phyloP scores from a whole-genome alignment of 2,329 filamentous ascomycete species.

The Juglanconis oblonga region DNA sequence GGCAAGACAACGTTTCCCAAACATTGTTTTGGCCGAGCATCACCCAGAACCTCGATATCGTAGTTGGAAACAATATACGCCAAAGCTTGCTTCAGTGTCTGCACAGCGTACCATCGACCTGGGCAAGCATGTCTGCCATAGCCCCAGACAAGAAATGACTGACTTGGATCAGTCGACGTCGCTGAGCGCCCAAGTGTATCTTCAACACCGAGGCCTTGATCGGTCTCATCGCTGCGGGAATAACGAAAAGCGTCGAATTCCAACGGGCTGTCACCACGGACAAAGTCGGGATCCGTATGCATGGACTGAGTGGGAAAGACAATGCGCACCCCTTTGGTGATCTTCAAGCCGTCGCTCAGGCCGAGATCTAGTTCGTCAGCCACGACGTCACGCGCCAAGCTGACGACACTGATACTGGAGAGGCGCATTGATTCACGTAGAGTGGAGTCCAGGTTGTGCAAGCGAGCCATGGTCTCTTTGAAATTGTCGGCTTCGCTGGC shows the following conservation, averaged over 20 bases:
- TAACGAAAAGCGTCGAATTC: neutral
- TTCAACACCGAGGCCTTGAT: no score
- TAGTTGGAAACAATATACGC: constrained; percentile 16
- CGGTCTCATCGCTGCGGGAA: no score
- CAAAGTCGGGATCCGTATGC: neutral
- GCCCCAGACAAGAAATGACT: constrained; percentile 11
- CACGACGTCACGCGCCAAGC: neutral
- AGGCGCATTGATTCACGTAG: constrained; percentile 4
- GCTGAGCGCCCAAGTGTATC: no score
- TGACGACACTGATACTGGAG: neutral
- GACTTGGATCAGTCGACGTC: no score
- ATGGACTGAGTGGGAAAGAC: neutral
- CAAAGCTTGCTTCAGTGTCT: constrained; percentile 18
- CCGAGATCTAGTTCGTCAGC: neutral
- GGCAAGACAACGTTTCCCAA: no score
- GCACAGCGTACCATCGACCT: constrained; percentile 16
- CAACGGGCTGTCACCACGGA: neutral
- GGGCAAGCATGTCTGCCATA: constrained; percentile 21
- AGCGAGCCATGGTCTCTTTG: no score
- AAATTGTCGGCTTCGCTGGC: no score
- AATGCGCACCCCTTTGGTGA: neutral
- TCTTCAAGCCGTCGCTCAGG: neutral
- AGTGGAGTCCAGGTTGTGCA: neutral
- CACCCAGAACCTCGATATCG: constrained; percentile 16
- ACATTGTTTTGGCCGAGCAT: no score